Evolutionary conservation across 1,139 yeast genomes (phyloP), one percentile per base, ranked within the genome.

Genomic region (Diutina neorugosa): DNA sequence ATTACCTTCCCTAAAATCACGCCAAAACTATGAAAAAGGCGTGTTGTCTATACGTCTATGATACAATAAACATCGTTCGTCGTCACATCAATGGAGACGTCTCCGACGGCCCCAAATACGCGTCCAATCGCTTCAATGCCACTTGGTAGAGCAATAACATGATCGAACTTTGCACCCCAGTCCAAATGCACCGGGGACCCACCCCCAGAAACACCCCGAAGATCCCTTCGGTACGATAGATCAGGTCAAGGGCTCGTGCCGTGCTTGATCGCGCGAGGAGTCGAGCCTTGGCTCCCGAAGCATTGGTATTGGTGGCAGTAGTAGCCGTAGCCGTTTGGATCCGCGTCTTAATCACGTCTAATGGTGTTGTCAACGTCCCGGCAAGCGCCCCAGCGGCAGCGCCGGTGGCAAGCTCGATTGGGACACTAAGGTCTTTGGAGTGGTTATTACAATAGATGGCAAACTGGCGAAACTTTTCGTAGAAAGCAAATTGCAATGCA

Each of bases 311-410:
- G 42, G 51, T 20, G 54, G 57, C 14, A 53, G 50, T 21, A 16
- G 50, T 46, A 2, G 50, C 55, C 12, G 73, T 67, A 12, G 74
- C 67, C 0, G 98, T 91, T 68, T 91, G 98, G 52, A 89, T 82
- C 60, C 98, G 76, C 1, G 99, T 93, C 67, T 93, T 93, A 53
- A 94, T 84, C 37, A 93, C 98, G 63, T 93, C 98, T 57, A 90
- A 69, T 0, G 95, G 95, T 0, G 95, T 86, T 1, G 95, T 87
- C 51, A 75, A 61, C 0, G 82, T 79, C 1, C 98, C 98, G 0
- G 98, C 96, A 44, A 91, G 70, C 1, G 97, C 98, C 58, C 99
- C 99, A 1, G 98, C 98, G 0, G 89, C 82, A 0, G 97, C 98
- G 54, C 98, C 98, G 0, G 97, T 89, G 16, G 78, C 60, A 42